Evolutionary conservation across 345 rosid genomes (phyloP), one percentile per base, ranked within the genome.

Genomic region (Lepidium didymum): DNA sequence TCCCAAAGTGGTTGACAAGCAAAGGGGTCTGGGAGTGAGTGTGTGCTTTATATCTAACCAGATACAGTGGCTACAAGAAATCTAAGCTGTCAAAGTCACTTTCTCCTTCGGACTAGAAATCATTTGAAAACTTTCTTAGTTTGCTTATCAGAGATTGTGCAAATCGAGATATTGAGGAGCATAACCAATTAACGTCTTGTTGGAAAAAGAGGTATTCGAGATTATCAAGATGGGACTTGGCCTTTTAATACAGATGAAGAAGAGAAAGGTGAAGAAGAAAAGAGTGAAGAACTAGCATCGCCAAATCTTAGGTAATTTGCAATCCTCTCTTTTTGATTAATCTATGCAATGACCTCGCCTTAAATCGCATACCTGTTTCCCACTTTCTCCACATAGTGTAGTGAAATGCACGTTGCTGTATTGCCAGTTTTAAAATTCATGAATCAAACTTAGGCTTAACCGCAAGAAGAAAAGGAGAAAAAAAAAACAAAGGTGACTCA

Each of bases 1-100:
- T n/a, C 7, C 54, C 40, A 5, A 72, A 55, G 37, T 72, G 75
- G 75, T 63, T 63, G 56, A 23, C 37, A 50, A 45, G 35, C 64
- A 43, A 55, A 63, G 63, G 40, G 8, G 9, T 52, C 10, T 35
- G 19, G 33, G 19, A 27, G 4, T n/a, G 42, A 29, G 9, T 18
- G 10, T 13, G 10, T 34, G 46, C 15, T 42, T 61, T 14, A 7
- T 36, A 16, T 33, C 14, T 25, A 68, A 19, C 4, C 16, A 27
- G 74, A 34, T 69, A 18, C 50, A 49, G 21, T 57, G 19, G 49
- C 38, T 56, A 57, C 38, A 25, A 45, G 35, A 54, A 54, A 6
- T 43, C 0, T 27, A 40, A 52, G 29, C 25, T 31, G 3, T 27
- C 42, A 13, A 25, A 37, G 18, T 59, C 1, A 12, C 23, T 13